A percentile compares a stretch with the other conserved stretches of the same genome.
phyloP scores from a whole-genome alignment of 169 alveolate species.

The Cryptosporidium bovis region DNA sequence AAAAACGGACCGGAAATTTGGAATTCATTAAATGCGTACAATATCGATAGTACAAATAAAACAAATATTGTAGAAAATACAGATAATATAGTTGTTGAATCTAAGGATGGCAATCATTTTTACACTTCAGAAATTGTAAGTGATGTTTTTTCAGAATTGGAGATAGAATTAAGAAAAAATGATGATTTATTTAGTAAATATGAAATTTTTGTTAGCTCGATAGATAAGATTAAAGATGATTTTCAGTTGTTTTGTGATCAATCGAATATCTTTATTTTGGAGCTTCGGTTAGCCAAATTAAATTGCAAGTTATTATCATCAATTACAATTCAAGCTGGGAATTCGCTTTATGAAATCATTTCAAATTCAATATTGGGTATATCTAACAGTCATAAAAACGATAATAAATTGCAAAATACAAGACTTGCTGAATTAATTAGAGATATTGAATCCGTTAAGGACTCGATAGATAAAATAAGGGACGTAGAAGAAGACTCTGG shows the following conservation, averaged over 20 bases:
- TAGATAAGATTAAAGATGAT: background rate
- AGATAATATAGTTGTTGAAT: background rate
- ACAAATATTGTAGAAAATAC: background rate
- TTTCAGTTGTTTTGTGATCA: constrained; percentile 1
- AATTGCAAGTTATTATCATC: constrained; percentile 14
- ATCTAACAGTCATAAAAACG: constrained; percentile 7
- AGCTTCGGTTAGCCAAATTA: background rate
- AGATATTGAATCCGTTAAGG: constrained; percentile 35
- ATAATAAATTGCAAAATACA: background rate
- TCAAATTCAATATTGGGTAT: constrained; percentile 21
- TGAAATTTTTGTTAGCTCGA: background rate
- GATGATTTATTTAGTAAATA: constrained; percentile 1
- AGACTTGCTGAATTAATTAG: constrained; percentile 2
- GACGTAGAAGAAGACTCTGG: constrained; percentile 13
- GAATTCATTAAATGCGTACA: background rate
- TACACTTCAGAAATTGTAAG: background rate
- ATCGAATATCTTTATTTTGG: constrained; percentile 21
- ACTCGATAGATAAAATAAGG: constrained; percentile 27
- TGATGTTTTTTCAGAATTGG: constrained; percentile 14
- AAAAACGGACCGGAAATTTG: background rate
- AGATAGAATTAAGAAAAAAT: background rate
- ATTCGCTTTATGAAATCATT: constrained; percentile 15
- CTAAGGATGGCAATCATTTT: background rate
- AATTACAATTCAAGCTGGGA: constrained; percentile 36
- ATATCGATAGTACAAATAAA: background rate